Conservation (phyloP, 352 stramenopile species). For the Phytophthora pseudosyringae region DNA sequence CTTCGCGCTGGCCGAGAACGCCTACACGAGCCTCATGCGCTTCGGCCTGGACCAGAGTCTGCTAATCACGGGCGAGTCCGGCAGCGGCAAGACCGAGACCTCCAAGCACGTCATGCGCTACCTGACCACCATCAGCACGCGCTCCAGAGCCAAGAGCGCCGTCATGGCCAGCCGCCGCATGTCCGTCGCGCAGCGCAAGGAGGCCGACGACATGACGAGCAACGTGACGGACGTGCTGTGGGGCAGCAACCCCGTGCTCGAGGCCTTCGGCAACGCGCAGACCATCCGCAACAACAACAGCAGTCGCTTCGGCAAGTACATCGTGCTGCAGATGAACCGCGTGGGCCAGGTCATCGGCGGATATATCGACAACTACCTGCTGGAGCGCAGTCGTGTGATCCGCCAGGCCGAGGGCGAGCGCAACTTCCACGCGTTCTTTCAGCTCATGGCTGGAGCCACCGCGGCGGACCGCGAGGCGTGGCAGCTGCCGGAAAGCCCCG, state of each 20-base stretch:
- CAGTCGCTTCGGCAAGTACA: constrained; percentile 89
- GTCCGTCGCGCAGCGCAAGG: constrained; percentile 78
- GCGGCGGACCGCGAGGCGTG: constrained; percentile 56
- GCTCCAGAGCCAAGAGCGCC: constrained; percentile 66
- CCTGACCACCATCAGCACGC: constrained; percentile 87
- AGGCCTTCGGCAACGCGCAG: constrained; percentile 87
- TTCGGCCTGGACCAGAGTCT: constrained; percentile 85
- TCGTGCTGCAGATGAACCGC: constrained; percentile 86
- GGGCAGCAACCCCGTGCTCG: constrained; percentile 84
- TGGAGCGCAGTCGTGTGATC: constrained; percentile 93
- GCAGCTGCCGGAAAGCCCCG: constrained; percentile 52
- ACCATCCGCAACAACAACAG: constrained; percentile 91
- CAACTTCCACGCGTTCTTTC: constrained; percentile 96
- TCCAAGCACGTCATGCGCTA: constrained; percentile 97
- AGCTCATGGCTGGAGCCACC: constrained; percentile 82
- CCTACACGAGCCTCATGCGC: constrained; percentile 92
- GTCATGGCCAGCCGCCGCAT: constrained; percentile 82
- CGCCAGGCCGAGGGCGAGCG: constrained; percentile 88
- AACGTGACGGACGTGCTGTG: constrained; percentile 81
- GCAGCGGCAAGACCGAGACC: constrained; percentile 95
- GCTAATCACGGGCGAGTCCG: constrained; percentile 87
- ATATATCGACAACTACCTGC: constrained; percentile 91
- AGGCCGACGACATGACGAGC: constrained; percentile 71
- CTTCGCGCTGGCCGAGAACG: constrained; percentile 86
- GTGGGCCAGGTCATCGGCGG: constrained; percentile 82